Percentiles rank a stretch among this genome's conserved stretches.
These are phyloP conservation scores for Pseudogymnoascus pannorum DNA, from an alignment of 2,329 filamentous ascomycete species.

Conservation along the genomic window DNA sequence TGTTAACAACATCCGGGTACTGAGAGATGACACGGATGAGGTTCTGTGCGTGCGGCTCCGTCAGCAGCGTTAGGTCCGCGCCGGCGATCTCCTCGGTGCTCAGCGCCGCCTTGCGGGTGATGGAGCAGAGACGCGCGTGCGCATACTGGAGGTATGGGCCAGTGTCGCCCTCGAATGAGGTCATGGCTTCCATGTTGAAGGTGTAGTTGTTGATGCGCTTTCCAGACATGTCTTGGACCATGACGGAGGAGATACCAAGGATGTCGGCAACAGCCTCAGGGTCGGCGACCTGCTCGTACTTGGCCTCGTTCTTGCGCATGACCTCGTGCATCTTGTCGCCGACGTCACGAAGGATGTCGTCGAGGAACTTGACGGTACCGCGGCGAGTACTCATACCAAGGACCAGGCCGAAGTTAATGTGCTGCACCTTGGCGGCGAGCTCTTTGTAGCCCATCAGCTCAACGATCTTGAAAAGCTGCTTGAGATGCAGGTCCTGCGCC, in stretches of 20 bases:
- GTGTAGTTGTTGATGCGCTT: slow-evolving; percentile 68
- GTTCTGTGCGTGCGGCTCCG: slow-evolving; percentile 64
- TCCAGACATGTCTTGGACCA: slow-evolving; percentile 97
- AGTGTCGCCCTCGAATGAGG: slow-evolving; percentile 77
- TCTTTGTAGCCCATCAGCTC: slow-evolving; percentile 64
- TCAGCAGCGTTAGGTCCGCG: slow-evolving; percentile 62
- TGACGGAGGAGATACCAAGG: slow-evolving; percentile 87
- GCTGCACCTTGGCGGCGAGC: slow-evolving; percentile 59
- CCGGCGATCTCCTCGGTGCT: slow-evolving; percentile 49
- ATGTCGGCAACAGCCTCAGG: slow-evolving; percentile 77
- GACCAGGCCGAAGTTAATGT: slow-evolving; percentile 70
- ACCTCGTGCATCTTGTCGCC: slow-evolving; percentile 96
- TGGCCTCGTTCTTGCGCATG: slow-evolving; percentile 83
- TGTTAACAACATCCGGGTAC: slow-evolving; percentile 78
- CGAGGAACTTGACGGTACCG: slow-evolving; percentile 67
- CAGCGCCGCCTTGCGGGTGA: slow-evolving; percentile 49
- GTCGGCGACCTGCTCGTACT: slow-evolving; percentile 84
- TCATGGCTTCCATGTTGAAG: slow-evolving; percentile 78
- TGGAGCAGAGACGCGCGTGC: slow-evolving; percentile 63
- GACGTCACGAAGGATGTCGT: slow-evolving; percentile 69
- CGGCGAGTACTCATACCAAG: slow-evolving; percentile 64
- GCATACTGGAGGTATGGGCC: slow-evolving; percentile 82
- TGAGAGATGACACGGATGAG: slow-evolving; percentile 70
- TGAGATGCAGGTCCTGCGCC: slow-evolving; percentile 65
- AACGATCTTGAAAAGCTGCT: slow-evolving; percentile 70